phyloP scores from a whole-genome alignment of 108 stramenopile genomes.

The Cylindrotheca closterium region DNA sequence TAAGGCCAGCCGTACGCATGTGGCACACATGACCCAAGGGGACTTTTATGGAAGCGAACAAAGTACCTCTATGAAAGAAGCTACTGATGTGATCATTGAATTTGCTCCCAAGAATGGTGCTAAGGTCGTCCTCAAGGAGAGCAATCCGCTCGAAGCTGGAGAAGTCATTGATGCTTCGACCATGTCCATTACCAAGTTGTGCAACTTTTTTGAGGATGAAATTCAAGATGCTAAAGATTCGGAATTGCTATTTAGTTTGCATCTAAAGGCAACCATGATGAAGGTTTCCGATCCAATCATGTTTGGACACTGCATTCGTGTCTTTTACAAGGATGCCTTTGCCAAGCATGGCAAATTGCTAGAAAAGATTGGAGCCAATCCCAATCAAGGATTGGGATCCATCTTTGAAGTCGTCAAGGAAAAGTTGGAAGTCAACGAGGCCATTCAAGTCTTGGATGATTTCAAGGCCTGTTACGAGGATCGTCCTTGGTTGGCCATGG shows the following conservation, averaged over 20 bases:
- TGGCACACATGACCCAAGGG: slow-evolving; percentile 88
- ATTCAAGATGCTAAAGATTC: slow-evolving; percentile 85
- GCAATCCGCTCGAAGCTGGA: slow-evolving; percentile 57
- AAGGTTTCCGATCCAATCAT: slow-evolving; percentile 93
- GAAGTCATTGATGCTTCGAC: slow-evolving; percentile 88
- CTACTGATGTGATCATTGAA: slow-evolving; percentile 73
- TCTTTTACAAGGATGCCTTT: slow-evolving; percentile 87
- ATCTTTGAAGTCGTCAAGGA: slow-evolving; percentile 61
- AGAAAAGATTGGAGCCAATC: slow-evolving; percentile 85
- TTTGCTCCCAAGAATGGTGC: slow-evolving; percentile 40
- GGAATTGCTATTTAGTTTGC: slow-evolving; percentile 76
- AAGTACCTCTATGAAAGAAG: slow-evolving; percentile 57
- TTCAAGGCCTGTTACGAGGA: slow-evolving; percentile 82
- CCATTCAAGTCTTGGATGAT: slow-evolving; percentile 64
- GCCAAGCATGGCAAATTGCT: slow-evolving; percentile 82
- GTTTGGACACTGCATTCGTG: slow-evolving; percentile 89
- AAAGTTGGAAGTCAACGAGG: slow-evolving; percentile 56
- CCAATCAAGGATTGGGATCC: slow-evolving; percentile 83
- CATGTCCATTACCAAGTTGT: slow-evolving; percentile 65
- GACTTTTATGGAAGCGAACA: slow-evolving; percentile 90
- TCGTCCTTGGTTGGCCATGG: slow-evolving; percentile 94
- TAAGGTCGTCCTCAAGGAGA: slow-evolving; percentile 67
- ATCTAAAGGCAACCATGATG: slow-evolving; percentile 97
- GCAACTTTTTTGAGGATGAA: slow-evolving; percentile 74
- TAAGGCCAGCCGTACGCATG: slow-evolving; percentile 82